These are phyloP conservation scores for Aspergillus puulaauensis DNA, from an alignment of 2,329 filamentous ascomycete genomes.

Conservation along the genomic window DNA sequence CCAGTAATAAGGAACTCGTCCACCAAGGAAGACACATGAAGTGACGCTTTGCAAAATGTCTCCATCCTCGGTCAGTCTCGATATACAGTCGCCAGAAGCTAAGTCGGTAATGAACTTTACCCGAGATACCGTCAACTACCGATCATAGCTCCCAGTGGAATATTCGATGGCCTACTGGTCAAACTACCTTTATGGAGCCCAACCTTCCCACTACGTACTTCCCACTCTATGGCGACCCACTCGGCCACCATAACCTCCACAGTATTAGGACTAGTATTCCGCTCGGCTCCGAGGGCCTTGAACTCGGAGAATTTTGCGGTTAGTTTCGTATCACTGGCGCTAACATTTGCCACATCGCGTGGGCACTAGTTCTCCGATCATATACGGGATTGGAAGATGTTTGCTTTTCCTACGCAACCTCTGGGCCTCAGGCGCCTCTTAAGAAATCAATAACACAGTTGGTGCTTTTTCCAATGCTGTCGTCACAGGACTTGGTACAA, in stretches of 20 bases:
- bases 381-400: conserved; percentile 39
- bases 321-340: conserved; percentile 20
- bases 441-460: conserved; percentile 35
- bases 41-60: conserved; percentile 1
- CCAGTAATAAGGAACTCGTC: not conserved
- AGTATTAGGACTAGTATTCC: conserved; percentile 18
- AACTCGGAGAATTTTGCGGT: conserved; percentile 8
- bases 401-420: conserved; percentile 42
- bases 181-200: conserved; percentile 5
- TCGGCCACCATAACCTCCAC: conserved; percentile 1
- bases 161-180: conserved; percentile 4
- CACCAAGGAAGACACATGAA: not conserved
- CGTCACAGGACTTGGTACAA: not conserved
- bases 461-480: conserved; percentile 28
- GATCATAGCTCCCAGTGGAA: not conserved
- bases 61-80: not conserved
- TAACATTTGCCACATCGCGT: conserved; percentile 39
- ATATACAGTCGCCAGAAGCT: not conserved
- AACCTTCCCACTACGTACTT: not conserved
- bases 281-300: conserved; percentile 17
- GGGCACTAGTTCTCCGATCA: conserved; percentile 36
- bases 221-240: not conserved
- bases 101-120: not conserved
- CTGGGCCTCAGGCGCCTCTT: conserved; percentile 39
- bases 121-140: conserved; percentile 1